Evolutionary conservation across 2,329 filamentous ascomycete genomes (phyloP).

Genomic region (Tolypocladium inflatum): DNA sequence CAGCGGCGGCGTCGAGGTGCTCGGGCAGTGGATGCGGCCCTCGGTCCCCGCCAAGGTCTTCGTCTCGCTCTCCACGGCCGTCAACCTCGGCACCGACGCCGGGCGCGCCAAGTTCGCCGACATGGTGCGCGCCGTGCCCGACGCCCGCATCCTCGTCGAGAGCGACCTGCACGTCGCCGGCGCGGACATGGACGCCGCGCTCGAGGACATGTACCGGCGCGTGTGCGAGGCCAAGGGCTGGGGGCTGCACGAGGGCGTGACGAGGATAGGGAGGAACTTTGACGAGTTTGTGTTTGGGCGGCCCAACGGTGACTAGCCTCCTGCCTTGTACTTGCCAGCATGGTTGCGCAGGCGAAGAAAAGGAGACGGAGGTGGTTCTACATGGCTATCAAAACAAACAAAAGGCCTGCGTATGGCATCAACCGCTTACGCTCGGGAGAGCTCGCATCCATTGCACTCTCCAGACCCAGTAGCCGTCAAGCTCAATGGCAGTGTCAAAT

Average conservation of each 20-base stretch:
- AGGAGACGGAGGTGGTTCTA: neutral
- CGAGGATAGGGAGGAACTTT: constrained; percentile 65
- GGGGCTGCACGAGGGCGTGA: constrained; percentile 62
- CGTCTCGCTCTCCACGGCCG: constrained; percentile 77
- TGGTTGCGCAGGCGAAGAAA: neutral
- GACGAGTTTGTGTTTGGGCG: constrained; percentile 61
- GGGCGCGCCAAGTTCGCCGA: constrained; percentile 42
- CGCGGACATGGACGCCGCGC: constrained; percentile 62
- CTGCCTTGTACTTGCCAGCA: neutral
- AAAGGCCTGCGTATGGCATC: neutral
- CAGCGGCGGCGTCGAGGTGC: constrained; percentile 63
- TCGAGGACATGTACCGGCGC: constrained; percentile 67
- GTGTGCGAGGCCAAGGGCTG: constrained; percentile 75
- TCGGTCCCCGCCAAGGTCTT: constrained; percentile 68
- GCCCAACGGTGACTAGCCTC: constrained; percentile 17
- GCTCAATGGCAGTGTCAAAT: too few relatives aligned
- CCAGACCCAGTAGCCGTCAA: too few relatives aligned
- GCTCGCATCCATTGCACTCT: too few relatives aligned
- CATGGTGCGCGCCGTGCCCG: constrained; percentile 64
- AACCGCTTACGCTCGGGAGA: too few relatives aligned
- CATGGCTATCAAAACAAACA: neutral
- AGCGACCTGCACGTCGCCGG: constrained; percentile 86
- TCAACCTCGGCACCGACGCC: constrained; percentile 59
- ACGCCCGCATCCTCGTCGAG: constrained; percentile 73
- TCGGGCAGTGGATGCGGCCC: constrained; percentile 69